Evolutionary conservation across 1,284 basidiomycete genomes (phyloP).

Genomic region (Tilletia horrida): DNA sequence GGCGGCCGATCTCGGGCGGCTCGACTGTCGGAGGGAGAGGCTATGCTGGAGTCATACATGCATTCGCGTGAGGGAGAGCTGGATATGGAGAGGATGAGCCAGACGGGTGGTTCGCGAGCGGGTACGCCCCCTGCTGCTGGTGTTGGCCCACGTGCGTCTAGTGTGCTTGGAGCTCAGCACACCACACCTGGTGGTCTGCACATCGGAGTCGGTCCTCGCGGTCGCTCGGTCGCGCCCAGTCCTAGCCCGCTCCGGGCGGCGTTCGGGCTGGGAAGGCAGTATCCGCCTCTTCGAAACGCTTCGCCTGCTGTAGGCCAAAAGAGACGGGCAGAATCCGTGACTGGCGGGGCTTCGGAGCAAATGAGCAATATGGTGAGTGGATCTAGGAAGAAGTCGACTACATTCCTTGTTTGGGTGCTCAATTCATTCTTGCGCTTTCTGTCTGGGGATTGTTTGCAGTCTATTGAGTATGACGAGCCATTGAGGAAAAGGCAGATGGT

Average conservation of each 20-base stretch:
- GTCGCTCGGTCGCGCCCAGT: constrained; percentile 11
- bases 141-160: no score
- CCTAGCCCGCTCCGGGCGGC: background rate
- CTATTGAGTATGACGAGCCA: background rate
- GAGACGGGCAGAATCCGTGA: background rate
- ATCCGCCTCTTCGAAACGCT: background rate
- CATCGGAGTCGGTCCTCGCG: background rate
- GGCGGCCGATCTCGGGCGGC: background rate
- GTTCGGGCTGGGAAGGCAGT: background rate
- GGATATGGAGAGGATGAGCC: constrained; percentile 5
- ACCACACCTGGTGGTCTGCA: background rate
- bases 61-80: constrained; percentile 5
- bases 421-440: background rate
- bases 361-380: constrained; percentile 3
- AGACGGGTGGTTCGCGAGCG: background rate
- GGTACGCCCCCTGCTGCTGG: background rate
- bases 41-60: constrained; percentile 1
- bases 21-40: constrained; percentile 3
- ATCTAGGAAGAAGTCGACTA: no score
- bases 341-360: constrained; percentile 1
- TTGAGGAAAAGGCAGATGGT: constrained; percentile 6
- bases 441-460: background rate
- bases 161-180: no score
- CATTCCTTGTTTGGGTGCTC: background rate
- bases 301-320: constrained; percentile 7